A percentile compares a stretch with the other conserved stretches of the same genome.
These are phyloP conservation scores for Cystobasidium onofrii DNA, from an alignment of 768 basidiomycete genomes.

Conservation along the genomic window DNA sequence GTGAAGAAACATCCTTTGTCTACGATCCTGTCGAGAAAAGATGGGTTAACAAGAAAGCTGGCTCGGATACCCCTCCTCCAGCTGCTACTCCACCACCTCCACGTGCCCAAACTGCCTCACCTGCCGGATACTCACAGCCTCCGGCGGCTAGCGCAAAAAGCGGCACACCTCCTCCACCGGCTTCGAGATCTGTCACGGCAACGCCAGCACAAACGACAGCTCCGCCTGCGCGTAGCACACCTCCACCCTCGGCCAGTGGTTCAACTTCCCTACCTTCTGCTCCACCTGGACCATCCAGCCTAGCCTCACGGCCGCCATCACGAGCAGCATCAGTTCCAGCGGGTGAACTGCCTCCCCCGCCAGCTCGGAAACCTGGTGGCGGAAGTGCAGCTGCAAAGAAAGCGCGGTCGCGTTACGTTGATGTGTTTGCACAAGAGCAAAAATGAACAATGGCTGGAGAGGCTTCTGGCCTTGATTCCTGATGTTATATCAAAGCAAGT, in stretches of 20 bases:
- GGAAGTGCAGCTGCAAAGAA: slow-evolving; percentile 10
- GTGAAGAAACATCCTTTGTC: slow-evolving; percentile 80
- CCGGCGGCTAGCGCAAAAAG: neutral
- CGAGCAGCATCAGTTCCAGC: neutral
- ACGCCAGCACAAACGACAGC: neutral
- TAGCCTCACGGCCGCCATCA: neutral
- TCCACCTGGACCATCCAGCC: neutral
- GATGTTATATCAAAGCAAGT: no score
- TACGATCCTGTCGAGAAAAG: slow-evolving; percentile 90
- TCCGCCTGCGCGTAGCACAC: neutral
- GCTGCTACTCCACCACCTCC: slow-evolving; percentile 67
- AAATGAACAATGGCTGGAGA: neutral
- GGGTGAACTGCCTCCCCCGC: slow-evolving; percentile 1
- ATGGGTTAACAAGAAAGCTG: slow-evolving; percentile 93
- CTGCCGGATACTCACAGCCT: slow-evolving; percentile 47
- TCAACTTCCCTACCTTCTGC: neutral
- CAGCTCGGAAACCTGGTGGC: neutral
- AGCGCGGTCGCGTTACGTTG: slow-evolving; percentile 19
- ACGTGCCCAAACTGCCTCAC: slow-evolving; percentile 66
- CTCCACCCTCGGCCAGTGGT: neutral
- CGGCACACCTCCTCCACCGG: slow-evolving; percentile 12
- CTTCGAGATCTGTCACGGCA: neutral
- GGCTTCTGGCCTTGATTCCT: neutral
- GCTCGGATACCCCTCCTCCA: slow-evolving; percentile 53
- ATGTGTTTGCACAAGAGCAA: slow-evolving; percentile 28